phyloP scores from a whole-genome alignment of 192 early-diverging fungal species.

The Podila epigama region DNA sequence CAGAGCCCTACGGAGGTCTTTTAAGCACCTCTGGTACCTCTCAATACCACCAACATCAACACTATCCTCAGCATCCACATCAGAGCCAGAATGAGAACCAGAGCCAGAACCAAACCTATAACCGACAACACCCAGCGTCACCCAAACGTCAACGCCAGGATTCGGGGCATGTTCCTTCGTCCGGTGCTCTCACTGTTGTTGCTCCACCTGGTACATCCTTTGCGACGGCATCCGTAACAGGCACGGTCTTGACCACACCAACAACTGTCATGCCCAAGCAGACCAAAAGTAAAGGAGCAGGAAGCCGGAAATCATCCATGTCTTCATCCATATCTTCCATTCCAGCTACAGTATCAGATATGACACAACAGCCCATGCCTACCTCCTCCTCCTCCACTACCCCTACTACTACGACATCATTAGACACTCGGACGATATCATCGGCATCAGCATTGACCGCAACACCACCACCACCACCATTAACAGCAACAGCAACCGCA shows the following conservation, averaged over 20 bases:
- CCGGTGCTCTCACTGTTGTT: conserved; percentile 8
- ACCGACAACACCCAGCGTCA: conserved; percentile 2
- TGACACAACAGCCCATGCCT: not conserved
- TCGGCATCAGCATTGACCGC: not conserved
- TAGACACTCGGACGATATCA: not conserved
- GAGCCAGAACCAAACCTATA: not conserved
- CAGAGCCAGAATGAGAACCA: conserved; percentile 5
- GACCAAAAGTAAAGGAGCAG: too few relatives aligned
- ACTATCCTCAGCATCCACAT: not conserved
- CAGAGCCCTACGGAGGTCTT: not conserved
- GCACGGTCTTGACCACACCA: not conserved
- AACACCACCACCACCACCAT: not conserved
- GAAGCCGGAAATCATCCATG: not conserved
- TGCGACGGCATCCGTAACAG: not conserved
- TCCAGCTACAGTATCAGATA: not conserved
- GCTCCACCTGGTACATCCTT: not conserved
- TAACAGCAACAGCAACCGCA: not conserved
- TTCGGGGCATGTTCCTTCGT: conserved; percentile 6
- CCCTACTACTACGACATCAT: not conserved
- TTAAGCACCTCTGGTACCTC: not conserved
- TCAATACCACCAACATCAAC: not conserved
- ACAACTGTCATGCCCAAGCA: not conserved
- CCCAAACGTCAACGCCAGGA: conserved; percentile 22
- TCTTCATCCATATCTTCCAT: too few relatives aligned
- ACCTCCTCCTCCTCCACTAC: not conserved